phyloP scores from a whole-genome alignment of 495 filamentous ascomycete genomes.

The Ramalina intermedia region DNA sequence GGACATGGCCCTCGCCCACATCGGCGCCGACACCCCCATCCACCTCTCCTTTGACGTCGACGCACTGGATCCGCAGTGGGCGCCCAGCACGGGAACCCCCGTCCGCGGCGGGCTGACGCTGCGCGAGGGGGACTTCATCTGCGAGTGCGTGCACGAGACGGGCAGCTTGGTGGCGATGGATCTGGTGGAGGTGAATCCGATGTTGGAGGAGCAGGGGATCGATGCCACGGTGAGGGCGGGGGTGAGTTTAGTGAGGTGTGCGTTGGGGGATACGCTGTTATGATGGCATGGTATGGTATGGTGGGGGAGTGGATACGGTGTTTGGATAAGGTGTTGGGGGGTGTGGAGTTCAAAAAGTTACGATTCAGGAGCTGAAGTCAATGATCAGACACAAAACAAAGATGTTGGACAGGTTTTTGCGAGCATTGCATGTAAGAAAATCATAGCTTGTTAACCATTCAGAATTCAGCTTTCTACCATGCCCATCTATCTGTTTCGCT shows the following conservation, averaged over 20 bases:
- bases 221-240: conserved; percentile 81
- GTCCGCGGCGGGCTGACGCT: conserved; percentile 92
- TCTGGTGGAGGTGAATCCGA: conserved; percentile 92
- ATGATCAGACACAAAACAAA: neutral
- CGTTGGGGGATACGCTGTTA: conserved; percentile 77
- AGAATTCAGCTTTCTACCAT: too few species aligned
- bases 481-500: too few species aligned
- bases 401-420: neutral
- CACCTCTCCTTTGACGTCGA: conserved; percentile 97
- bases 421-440: too few species aligned
- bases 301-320: too few species aligned
- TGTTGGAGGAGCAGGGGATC: conserved; percentile 59
- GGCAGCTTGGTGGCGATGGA: conserved; percentile 86
- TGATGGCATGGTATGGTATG: conserved; percentile 21
- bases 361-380: too few species aligned
- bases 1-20: conserved; percentile 91
- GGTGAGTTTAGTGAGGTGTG: conserved; percentile 81
- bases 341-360: too few species aligned
- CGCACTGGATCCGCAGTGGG: conserved; percentile 89
- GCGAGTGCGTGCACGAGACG: conserved; percentile 87
- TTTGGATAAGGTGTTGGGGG: too few species aligned
- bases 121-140: conserved; percentile 94
- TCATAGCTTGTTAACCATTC: too few species aligned
- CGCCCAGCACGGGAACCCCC: conserved; percentile 88
- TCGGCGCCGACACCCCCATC: conserved; percentile 85